Evolutionary conservation across 768 basidiomycete species (phyloP), one percentile per base, ranked within the genome.

Genomic region (Tylopilus cervinicoccineus): DNA sequence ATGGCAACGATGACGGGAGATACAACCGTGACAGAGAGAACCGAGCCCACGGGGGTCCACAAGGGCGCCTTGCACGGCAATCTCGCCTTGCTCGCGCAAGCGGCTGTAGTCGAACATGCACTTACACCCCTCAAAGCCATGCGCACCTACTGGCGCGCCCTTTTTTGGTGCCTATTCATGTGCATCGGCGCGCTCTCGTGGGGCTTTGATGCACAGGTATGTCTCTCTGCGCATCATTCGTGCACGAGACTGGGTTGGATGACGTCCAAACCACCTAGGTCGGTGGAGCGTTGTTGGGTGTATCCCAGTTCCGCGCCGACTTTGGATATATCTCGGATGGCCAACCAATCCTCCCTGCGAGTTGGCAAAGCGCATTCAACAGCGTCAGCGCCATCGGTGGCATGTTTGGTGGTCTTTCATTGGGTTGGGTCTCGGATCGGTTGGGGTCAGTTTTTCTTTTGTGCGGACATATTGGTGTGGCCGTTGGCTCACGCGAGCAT

Each of bases 281-380:
- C 10, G 53, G 50, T 1, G 60, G 60, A 4, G 62, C 57, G 3
- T 19, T 63, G 14, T 37, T 62, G 28, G 47, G 60, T 19, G 43
- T 62, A 3, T 54, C 61, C 11, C 43, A 62, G 40, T 63, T 63
- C 38, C 60, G 63, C n/a, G 19, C 10, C 8, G 63, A 65, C 54
- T 63, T 63, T 47, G 63, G 62, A 11, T 58, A 56, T 28, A 5
- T 53, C 3, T 19, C 7, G 6, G 31, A 43, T 2, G 37, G 43
- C 0, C 26, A 47, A 6, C 38, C 51, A 1, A 31, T 65, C 11
- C 53, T 63, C 22, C 37, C 63, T 27, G 62, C 62, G 2, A 65
- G 52, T 17, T 65, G 62, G 63, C 62, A 63, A 33, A 62, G 60
- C 11, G 57, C 63, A 2, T 63, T 63, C 40, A 65, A 60, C 27